A percentile compares a stretch with the other conserved stretches of the same genome.
These are phyloP conservation scores for Aspergillus floridensis DNA, from an alignment of 2,329 filamentous ascomycete genomes.

Conservation along the genomic window DNA sequence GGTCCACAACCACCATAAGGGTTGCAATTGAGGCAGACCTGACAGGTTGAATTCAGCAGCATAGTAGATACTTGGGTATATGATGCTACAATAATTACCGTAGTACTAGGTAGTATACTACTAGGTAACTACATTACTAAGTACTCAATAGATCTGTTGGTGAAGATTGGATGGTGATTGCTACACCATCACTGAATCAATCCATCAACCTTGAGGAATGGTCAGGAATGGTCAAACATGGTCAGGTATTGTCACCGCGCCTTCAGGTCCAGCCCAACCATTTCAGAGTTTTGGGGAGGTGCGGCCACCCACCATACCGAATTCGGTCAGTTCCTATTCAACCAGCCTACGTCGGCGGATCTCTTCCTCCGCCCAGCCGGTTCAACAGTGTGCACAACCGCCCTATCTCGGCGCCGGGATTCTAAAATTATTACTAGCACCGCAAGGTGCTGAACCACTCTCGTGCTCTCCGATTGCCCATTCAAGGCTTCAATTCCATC, in stretches of 20 bases:
- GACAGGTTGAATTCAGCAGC: not conserved
- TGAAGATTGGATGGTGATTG: not conserved
- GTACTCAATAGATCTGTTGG: not conserved
- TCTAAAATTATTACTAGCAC: conserved; percentile 6
- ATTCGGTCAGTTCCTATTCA: conserved; percentile 33
- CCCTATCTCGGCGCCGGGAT: conserved; percentile 10
- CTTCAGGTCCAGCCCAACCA: conserved; percentile 33
- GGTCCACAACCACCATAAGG: not conserved
- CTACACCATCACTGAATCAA: not conserved
- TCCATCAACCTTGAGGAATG: not conserved
- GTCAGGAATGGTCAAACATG: not conserved
- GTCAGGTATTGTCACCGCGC: conserved; percentile 19
- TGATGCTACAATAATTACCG: too few relatives aligned
- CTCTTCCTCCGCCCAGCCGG: conserved; percentile 20
- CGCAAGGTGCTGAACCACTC: conserved; percentile 4
- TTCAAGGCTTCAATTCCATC: not conserved
- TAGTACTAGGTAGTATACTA: too few relatives aligned
- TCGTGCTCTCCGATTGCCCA: not conserved
- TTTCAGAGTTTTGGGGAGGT: conserved; percentile 36
- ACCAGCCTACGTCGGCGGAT: conserved; percentile 26
- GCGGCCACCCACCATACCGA: conserved; percentile 30
- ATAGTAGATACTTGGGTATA: too few relatives aligned
- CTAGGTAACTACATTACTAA: not conserved
- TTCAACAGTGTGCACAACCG: conserved; percentile 26
- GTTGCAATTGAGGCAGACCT: not conserved